Conservation (phyloP, 352 stramenopile genomes). For the Paralagenidium karlingii region DNA sequence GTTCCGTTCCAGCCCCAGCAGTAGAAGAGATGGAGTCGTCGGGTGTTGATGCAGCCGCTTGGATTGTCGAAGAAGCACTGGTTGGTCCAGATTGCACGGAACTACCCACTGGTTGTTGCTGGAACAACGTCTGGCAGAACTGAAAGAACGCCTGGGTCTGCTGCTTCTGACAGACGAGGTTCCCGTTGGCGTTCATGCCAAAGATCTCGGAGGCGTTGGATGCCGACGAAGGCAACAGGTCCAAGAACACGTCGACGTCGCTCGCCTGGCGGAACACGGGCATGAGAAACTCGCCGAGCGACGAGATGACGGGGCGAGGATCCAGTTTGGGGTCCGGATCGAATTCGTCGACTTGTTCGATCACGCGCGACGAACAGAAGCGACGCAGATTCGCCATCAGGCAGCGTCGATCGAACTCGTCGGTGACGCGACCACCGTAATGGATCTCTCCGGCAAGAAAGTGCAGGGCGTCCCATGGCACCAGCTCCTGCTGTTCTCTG, state of each 20-base stretch:
- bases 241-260: slow-evolving; percentile 26
- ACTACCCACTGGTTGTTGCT: slow-evolving; percentile 58
- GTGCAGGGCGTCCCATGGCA: slow-evolving; percentile 71
- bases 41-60: no score
- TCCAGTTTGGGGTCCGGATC: neutral
- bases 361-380: slow-evolving; percentile 64
- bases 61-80: no score
- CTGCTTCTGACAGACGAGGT: slow-evolving; percentile 51
- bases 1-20: no score
- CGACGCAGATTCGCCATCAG: slow-evolving; percentile 49
- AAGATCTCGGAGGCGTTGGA: slow-evolving; percentile 63
- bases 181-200: slow-evolving; percentile 72
- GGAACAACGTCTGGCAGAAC: slow-evolving; percentile 85
- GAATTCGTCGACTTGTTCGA: slow-evolving; percentile 73
- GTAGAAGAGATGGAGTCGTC: no score
- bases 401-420: slow-evolving; percentile 67
- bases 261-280: slow-evolving; percentile 38
- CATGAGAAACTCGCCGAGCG: slow-evolving; percentile 81
- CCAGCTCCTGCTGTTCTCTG: slow-evolving; percentile 1
- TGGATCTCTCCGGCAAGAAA: slow-evolving; percentile 75
- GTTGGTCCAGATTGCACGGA: slow-evolving; percentile 41
- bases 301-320: slow-evolving; percentile 13
- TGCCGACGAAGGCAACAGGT: slow-evolving; percentile 31
- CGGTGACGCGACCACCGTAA: slow-evolving; percentile 69
- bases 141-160: slow-evolving; percentile 38